Base-by-base conservation (phyloP, 2,329 filamentous ascomycete genomes). In the Aureobasidium zeae region DNA sequence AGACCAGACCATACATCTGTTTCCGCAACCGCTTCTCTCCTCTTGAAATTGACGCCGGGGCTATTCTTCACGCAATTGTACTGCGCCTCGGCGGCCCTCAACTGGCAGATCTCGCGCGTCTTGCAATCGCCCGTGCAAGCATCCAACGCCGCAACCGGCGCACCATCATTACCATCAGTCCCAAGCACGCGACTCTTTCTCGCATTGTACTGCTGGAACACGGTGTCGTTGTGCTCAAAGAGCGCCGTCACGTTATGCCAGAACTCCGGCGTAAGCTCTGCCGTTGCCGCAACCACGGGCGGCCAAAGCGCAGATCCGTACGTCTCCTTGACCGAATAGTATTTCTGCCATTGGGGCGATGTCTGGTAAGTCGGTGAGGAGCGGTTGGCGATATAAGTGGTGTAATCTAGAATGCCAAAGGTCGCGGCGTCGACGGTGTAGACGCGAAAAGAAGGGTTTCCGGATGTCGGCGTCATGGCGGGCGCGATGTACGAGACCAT, bases 341-440 rank as follows among this genome's bases (percentile, higher is more conserved):
- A 71, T 39, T 69, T 68, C 5, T 58, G 61, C 73, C 73, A 79
- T n/a, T 62, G 55, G 2, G 74, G 74, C 0, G 65, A 65, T 2
- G 57, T 51, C 44, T 70, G 65, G 51, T 67, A 75, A 7, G 58
- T 53, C 0, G 67, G 56, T 26, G 65, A 57, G 30, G 55, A 63
- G 59, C 74, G 69, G 53, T 77, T 67, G 44, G 74, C 71, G 16
- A 69, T 67, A 57, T 77, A 78, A 1, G 69, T 70, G 3, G 67
- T 71, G 22, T 63, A 61, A 44, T 78, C 75, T 1, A 77, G 57
- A 7, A 79, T 63, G 31, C 61, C 71, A 51, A 71, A 78, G 1
- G 73, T 77, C 7, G 66, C 66, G 0, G 75, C 71, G 52, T 79
- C 74, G 45, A 79, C 66, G 12, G 71, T 65, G 58, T 78, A 77